These are phyloP conservation scores for Daucus carota DNA, from an alignment of 129 eudicot species.

Conservation along the genomic window DH1_v3.0 NC_030381.2:41710501-41711000, in stretches of 20 bases:
- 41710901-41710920: background rate
- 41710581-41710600: background rate
- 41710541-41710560: background rate
- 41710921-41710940: background rate
- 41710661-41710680: background rate
- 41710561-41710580: background rate
- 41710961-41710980: background rate
- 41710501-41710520: conserved; percentile 50
- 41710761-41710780: background rate
- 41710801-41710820: background rate
- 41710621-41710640: background rate
- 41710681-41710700: background rate
- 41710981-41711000: background rate
- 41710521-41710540: conserved; percentile 16
- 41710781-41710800: background rate
- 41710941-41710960: background rate
- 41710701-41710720: background rate
- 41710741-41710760: background rate
- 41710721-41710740: background rate
- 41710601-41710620: background rate
- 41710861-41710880: no score
- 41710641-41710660: background rate
- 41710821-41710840: background rate
- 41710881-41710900: no score
- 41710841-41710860: background rate